Conservation (phyloP, 306 rosid species). For the Fragaria iinumae region DNA sequence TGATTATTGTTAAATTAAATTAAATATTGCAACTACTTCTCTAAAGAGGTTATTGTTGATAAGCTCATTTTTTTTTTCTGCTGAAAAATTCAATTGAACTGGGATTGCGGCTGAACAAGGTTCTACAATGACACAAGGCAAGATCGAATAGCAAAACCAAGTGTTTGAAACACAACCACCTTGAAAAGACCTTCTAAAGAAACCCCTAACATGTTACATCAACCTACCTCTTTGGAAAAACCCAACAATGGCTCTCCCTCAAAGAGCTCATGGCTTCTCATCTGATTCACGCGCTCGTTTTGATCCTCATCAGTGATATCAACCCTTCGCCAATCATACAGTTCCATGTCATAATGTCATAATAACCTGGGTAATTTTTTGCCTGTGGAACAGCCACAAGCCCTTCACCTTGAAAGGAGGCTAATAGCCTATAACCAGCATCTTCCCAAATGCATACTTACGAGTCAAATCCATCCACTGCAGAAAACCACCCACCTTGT, state of each 20-base stretch:
- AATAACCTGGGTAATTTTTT: conserved; percentile 59
- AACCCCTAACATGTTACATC: neutral
- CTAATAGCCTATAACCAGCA: conserved; percentile 69
- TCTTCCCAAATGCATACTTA: conserved; percentile 78
- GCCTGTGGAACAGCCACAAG: conserved; percentile 79
- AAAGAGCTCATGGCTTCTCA: conserved; percentile 75
- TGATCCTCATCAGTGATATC: conserved; percentile 58
- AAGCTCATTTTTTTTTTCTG: neutral
- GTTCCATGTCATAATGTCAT: conserved; percentile 79
- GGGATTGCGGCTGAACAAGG: neutral
- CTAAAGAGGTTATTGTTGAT: too few species aligned
- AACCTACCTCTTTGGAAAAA: neutral
- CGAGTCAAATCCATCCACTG: conserved; percentile 80
- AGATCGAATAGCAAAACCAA: neutral
- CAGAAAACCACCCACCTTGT: conserved; percentile 76
- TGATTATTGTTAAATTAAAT: too few species aligned
- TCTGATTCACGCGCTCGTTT: conserved; percentile 64
- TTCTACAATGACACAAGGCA: neutral
- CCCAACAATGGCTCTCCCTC: conserved; percentile 73
- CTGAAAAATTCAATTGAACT: neutral
- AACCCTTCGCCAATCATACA: conserved; percentile 67
- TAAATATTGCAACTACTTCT: too few species aligned
- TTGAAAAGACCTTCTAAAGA: neutral
- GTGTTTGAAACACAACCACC: conserved; percentile 2
- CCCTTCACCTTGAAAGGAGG: conserved; percentile 82